These are phyloP conservation scores for Podila epicladia DNA, from an alignment of 192 early-diverging fungal genomes.

Conservation along the genomic window DNA sequence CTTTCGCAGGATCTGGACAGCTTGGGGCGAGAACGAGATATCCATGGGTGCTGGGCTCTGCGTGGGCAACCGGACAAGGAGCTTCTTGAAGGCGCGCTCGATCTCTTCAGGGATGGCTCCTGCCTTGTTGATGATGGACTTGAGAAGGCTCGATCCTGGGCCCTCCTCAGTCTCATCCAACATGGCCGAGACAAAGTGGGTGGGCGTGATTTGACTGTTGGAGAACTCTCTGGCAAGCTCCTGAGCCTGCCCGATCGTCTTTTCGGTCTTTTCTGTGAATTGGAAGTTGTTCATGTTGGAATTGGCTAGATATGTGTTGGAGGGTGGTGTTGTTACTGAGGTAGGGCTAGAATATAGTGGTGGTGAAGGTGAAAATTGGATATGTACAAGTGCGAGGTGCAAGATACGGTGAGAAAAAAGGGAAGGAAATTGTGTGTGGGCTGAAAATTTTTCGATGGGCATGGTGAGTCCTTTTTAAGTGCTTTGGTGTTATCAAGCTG, in stretches of 20 bases:
- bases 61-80: conserved; percentile 80
- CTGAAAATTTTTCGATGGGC: too few species aligned
- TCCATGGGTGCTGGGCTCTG: conserved; percentile 89
- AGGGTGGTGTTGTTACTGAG: not conserved
- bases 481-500: not conserved
- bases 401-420: not conserved
- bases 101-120: conserved; percentile 81
- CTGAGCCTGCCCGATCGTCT: conserved; percentile 68
- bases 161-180: conserved; percentile 87
- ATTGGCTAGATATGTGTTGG: not conserved
- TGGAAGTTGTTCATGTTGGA: conserved; percentile 64
- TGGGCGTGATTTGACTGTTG: conserved; percentile 81
- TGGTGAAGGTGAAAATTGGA: not conserved
- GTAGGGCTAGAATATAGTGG: not conserved
- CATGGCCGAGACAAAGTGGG: conserved; percentile 84
- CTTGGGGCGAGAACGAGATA: conserved; percentile 68
- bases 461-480: not conserved
- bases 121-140: conserved; percentile 80
- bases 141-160: conserved; percentile 73
- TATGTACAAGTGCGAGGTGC: not conserved
- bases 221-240: conserved; percentile 78
- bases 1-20: conserved; percentile 70
- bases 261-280: conserved; percentile 91
- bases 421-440: not conserved
- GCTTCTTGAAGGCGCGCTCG: conserved; percentile 83